These are phyloP conservation scores for Lactifluus hygrophoroides DNA, from an alignment of 768 basidiomycete species.

Conservation along the genomic window DNA sequence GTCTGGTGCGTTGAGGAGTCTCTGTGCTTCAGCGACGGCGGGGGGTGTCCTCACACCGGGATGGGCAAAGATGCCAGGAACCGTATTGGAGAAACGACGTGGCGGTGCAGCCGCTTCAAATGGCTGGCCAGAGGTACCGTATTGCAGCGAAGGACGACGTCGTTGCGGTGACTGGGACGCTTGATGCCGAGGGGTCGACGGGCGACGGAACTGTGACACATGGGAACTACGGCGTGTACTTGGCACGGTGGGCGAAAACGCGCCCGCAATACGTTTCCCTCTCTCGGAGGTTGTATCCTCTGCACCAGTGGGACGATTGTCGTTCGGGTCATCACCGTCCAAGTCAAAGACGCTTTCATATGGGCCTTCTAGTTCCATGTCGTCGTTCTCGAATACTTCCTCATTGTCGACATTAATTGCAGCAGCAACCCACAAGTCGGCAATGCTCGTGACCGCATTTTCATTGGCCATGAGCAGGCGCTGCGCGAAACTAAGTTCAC, in stretches of 20 bases:
- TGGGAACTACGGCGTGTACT: conserved; percentile 6
- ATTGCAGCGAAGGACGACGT: conserved; percentile 17
- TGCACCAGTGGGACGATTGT: background rate
- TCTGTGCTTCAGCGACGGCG: conserved; percentile 66
- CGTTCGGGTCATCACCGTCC: conserved; percentile 26
- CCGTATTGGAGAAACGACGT: conserved; percentile 47
- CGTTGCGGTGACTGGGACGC: conserved; percentile 12
- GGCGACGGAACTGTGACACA: conserved; percentile 10
- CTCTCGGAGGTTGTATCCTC: conserved; percentile 3
- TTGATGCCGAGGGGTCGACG: conserved; percentile 19
- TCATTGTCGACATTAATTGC: conserved; percentile 94
- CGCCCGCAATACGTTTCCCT: background rate
- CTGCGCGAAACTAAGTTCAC: conserved; percentile 80
- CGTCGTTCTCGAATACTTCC: conserved; percentile 53
- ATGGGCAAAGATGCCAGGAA: conserved; percentile 78
- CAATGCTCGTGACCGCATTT: conserved; percentile 88
- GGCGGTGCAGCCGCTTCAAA: conserved; percentile 32
- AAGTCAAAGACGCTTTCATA: conserved; percentile 26
- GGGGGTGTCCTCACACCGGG: conserved; percentile 73
- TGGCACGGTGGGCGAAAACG: conserved; percentile 6
- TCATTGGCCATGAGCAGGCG: conserved; percentile 88
- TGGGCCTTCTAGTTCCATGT: conserved; percentile 31
- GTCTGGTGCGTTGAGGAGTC: conserved; percentile 33
- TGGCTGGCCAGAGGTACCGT: conserved; percentile 13
- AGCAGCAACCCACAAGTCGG: conserved; percentile 95